Percentiles rank a stretch among this genome's conserved stretches.
Evolutionary conservation across 2,329 filamentous ascomycete species (phyloP).

Genomic region (Colletotrichum gigasporum): DNA sequence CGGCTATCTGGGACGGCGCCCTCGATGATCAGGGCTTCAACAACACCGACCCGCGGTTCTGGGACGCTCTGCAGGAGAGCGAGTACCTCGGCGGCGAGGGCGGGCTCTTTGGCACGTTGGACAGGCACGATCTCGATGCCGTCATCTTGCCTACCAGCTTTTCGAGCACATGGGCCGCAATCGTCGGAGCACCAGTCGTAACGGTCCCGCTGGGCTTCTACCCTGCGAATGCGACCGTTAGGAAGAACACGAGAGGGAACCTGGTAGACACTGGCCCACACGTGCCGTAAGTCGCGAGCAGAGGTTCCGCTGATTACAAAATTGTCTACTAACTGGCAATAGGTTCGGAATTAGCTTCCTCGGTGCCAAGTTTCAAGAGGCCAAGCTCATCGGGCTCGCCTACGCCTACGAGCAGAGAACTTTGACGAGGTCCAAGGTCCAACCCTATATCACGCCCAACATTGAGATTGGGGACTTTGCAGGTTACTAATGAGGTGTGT

Average conservation of each 20-base stretch:
- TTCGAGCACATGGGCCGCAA: conserved; percentile 34
- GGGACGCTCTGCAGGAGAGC: conserved; percentile 63
- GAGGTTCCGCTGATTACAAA: too few species aligned
- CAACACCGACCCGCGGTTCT: conserved; percentile 66
- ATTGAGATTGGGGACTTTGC: conserved; percentile 42
- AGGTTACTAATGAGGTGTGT: conserved; percentile 6
- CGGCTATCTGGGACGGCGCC: conserved; percentile 62
- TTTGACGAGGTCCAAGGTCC: conserved; percentile 36
- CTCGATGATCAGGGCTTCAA: conserved; percentile 58
- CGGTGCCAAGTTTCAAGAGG: conserved; percentile 67
- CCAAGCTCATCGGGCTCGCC: conserved; percentile 68
- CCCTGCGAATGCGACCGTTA: conserved; percentile 27
- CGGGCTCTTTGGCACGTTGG: conserved; percentile 68
- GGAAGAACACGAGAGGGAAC: conserved; percentile 28
- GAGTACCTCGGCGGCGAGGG: conserved; percentile 65
- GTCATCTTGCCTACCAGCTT: conserved; percentile 64
- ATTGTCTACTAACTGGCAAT: not conserved
- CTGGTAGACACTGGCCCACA: conserved; percentile 30
- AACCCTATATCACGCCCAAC: conserved; percentile 41
- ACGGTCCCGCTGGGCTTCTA: conserved; percentile 68
- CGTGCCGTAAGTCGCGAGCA: conserved; percentile 33
- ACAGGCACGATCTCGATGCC: conserved; percentile 64
- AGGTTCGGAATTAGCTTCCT: conserved; percentile 71
- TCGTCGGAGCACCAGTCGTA: conserved; percentile 56
- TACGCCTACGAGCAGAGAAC: conserved; percentile 75